Conservation (phyloP, 164 flowering plant genomes). For the Platanus orientalis region DNA sequence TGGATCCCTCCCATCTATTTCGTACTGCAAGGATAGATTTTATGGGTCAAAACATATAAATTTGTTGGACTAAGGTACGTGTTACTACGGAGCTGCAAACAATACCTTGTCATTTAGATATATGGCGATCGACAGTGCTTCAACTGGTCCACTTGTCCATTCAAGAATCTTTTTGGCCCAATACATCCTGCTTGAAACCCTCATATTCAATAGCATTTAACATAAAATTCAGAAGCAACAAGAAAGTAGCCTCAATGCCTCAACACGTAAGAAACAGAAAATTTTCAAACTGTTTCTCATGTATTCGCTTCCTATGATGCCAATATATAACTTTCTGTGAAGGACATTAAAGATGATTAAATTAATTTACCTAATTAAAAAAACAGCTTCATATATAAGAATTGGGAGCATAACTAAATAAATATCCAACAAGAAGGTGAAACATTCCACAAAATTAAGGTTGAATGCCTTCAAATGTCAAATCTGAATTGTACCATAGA, state of each 20-base stretch:
- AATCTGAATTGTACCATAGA: too few species aligned
- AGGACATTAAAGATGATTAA: too few species aligned
- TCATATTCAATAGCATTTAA: neutral
- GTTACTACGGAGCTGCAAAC: neutral
- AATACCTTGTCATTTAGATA: constrained; percentile 86
- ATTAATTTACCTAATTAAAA: too few species aligned
- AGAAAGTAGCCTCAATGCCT: neutral
- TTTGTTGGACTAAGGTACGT: neutral
- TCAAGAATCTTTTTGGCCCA: constrained; percentile 99
- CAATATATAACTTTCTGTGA: too few species aligned
- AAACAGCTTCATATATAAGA: too few species aligned
- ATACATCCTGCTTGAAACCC: constrained; percentile 65
- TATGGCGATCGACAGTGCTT: constrained; percentile 75
- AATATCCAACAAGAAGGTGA: too few species aligned
- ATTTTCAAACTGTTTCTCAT: too few species aligned
- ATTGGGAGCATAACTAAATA: too few species aligned
- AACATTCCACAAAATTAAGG: too few species aligned
- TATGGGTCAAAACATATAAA: neutral
- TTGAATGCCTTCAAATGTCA: too few species aligned
- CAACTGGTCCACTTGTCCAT: constrained; percentile 89
- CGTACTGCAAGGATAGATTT: constrained; percentile 54
- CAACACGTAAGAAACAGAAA: neutral
- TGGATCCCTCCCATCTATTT: constrained; percentile 94
- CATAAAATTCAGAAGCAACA: too few species aligned
- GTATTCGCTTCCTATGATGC: too few species aligned